These are phyloP conservation scores for Hymenoscyphus salicellus DNA, from an alignment of 2,329 filamentous ascomycete genomes.

Conservation along the genomic window DNA sequence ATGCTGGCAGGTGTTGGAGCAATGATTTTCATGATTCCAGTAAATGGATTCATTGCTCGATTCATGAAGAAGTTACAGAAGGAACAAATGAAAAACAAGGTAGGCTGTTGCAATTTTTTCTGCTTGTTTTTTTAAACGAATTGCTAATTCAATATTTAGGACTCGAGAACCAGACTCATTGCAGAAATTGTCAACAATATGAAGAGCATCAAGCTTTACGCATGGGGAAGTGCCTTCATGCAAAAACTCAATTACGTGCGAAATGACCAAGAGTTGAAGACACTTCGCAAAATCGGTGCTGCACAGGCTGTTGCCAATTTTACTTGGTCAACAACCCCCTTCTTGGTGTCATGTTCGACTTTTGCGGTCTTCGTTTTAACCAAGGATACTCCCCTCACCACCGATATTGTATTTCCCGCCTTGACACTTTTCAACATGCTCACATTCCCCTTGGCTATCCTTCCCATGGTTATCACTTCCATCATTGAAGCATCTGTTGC, in stretches of 20 bases:
- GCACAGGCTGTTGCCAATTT: constrained; percentile 94
- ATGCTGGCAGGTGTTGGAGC: constrained; percentile 94
- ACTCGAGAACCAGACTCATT: constrained; percentile 86
- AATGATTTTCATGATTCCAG: constrained; percentile 96
- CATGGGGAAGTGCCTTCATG: constrained; percentile 96
- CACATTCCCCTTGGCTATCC: constrained; percentile 87
- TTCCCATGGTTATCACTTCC: constrained; percentile 97
- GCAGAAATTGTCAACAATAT: constrained; percentile 99
- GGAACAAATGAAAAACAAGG: constrained; percentile 97
- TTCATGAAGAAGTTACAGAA: constrained; percentile 95
- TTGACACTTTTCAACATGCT: constrained; percentile 91
- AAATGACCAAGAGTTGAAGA: constrained; percentile 94
- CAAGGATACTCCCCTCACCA: constrained; percentile 75
- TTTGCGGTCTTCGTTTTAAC: constrained; percentile 93
- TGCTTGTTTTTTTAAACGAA: background rate
- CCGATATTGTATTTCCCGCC: constrained; percentile 93
- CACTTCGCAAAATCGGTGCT: constrained; percentile 90
- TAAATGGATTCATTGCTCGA: constrained; percentile 87
- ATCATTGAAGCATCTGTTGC: constrained; percentile 96
- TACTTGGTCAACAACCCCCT: constrained; percentile 95
- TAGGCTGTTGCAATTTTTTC: constrained; percentile 5
- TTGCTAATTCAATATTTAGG: constrained; percentile 38
- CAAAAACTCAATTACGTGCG: constrained; percentile 93
- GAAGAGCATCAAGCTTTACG: constrained; percentile 99
- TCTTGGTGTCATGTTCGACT: constrained; percentile 94